Evolutionary conservation across 169 alveolate genomes (phyloP), one percentile per base, ranked within the genome.

Genomic region (Plasmodium gonderi): DNA sequence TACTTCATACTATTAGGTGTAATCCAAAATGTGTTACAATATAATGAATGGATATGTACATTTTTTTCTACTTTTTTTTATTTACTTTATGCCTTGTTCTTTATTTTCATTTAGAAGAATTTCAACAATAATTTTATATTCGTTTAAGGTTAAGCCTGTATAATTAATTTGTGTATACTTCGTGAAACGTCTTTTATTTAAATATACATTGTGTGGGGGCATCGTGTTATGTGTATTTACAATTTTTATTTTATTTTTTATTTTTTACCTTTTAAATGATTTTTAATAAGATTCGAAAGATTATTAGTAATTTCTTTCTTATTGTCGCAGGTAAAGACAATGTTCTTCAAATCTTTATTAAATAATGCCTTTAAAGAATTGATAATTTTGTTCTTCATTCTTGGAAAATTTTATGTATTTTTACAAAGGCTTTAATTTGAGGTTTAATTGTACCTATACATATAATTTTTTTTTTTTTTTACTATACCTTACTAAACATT

Each of bases 81-180:
- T 74, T 45, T 74, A 83, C 92, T 83, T 83, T 29, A 83, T 49
- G n/a, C 92, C 92, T 72, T 83, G 92, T 12, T 64, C 92, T 31
- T 72, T 83, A 29, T 60, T 83, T 47, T 83, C 92, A 47, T 83
- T 83, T 20, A 83, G 82, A 47, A 83, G 82, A 69, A 83, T 72
- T 51, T 83, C 92, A 68, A 83, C 82, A 36, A 83, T 44, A 20
- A 83, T 74, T 83, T 83, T 83, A 51, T 83, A 83, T 45, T 47
- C 44, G 40, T 83, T 72, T 69, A 80, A 42, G 29, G 92, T 83
- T 83, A 83, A 69, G 31, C 40, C 92, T 83, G 76, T 29, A 60
- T 11, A 47, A 40, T 83, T 69, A 17, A 60, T n/a, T n/a, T n/a
- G n/a, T 83, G 54, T 23, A 51, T 29, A 23, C 6, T 17, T 60